Evolutionary conservation across 2,329 filamentous ascomycete genomes (phyloP).

Genomic region (Aureobasidium sp.): DNA sequence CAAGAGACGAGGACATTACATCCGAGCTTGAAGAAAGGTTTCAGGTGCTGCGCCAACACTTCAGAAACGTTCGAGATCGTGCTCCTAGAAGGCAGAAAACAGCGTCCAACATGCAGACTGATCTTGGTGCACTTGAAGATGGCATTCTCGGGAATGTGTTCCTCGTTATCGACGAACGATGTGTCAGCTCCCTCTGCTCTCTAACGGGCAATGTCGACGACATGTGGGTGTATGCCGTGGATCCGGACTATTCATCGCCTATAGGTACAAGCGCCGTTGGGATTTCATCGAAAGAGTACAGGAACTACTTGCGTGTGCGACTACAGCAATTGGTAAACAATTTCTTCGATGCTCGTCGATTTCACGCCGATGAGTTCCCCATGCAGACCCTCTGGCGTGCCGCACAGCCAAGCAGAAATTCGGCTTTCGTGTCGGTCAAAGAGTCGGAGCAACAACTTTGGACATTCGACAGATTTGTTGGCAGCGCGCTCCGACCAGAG

Average conservation of each 20-base stretch:
- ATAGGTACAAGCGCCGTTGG: neutral
- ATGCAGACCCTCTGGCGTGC: constrained; percentile 13
- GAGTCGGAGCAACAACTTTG: neutral
- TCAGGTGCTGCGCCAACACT: neutral
- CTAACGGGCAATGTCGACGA: neutral
- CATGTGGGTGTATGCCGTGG: constrained; percentile 15
- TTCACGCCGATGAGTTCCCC: constrained; percentile 12
- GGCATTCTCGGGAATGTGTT: neutral
- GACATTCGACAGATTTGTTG: neutral
- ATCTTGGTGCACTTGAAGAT: neutral
- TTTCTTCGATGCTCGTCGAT: constrained; percentile 13
- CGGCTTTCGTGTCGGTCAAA: constrained; percentile 13
- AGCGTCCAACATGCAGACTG: neutral
- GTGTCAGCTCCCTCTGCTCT: neutral
- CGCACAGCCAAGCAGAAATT: constrained; percentile 11
- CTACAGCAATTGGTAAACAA: constrained; percentile 18
- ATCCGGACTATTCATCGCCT: constrained; percentile 12
- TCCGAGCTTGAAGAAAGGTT: neutral
- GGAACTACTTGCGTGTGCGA: constrained; percentile 16
- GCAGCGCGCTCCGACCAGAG: neutral
- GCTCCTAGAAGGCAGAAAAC: neutral
- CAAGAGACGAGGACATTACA: neutral
- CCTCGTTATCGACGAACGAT: neutral
- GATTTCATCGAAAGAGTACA: constrained; percentile 10
- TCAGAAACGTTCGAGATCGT: neutral